These are phyloP conservation scores for Cyamopsis tetragonoloba DNA, from an alignment of 306 rosid genomes.

Conservation along the genomic window DNA sequence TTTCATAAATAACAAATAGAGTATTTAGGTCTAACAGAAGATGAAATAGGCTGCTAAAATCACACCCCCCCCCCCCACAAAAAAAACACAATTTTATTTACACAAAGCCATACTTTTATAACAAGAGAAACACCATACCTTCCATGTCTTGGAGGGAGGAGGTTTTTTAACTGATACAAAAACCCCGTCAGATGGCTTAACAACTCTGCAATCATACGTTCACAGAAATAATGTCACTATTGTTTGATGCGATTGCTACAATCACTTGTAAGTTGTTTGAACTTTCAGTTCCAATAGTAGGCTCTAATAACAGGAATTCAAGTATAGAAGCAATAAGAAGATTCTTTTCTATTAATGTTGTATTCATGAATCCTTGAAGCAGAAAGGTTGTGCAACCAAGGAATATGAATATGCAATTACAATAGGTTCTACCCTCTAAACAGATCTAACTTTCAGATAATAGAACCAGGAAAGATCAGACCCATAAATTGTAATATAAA, in stretches of 20 bases:
- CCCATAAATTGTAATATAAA: background rate
- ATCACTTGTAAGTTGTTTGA: background rate
- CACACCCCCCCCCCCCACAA: background rate
- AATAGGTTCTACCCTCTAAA: conserved; percentile 12
- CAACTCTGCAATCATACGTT: conserved; percentile 63
- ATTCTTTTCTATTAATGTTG: conserved; percentile 9
- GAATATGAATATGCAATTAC: conserved; percentile 1
- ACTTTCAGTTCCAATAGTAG: conserved; percentile 5
- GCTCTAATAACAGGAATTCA: conserved; percentile 1
- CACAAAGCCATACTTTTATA: conserved; percentile 1
- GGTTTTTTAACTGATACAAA: conserved; percentile 85
- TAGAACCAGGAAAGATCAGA: background rate
- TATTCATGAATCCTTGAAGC: background rate
- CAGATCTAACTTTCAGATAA: background rate
- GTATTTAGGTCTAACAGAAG: background rate
- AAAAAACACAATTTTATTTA: background rate
- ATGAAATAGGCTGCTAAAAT: background rate
- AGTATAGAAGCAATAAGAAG: conserved; percentile 1
- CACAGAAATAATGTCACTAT: conserved; percentile 22
- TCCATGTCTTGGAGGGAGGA: conserved; percentile 81
- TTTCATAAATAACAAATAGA: background rate
- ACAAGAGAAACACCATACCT: conserved; percentile 45
- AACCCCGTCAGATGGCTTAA: conserved; percentile 68
- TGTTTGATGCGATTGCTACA: conserved; percentile 13
- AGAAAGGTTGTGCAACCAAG: background rate